A percentile compares a stretch with the other conserved stretches of the same genome.
Conservation (phyloP, 2,329 filamentous ascomycete species). For the Ophiostoma ips region DNA sequence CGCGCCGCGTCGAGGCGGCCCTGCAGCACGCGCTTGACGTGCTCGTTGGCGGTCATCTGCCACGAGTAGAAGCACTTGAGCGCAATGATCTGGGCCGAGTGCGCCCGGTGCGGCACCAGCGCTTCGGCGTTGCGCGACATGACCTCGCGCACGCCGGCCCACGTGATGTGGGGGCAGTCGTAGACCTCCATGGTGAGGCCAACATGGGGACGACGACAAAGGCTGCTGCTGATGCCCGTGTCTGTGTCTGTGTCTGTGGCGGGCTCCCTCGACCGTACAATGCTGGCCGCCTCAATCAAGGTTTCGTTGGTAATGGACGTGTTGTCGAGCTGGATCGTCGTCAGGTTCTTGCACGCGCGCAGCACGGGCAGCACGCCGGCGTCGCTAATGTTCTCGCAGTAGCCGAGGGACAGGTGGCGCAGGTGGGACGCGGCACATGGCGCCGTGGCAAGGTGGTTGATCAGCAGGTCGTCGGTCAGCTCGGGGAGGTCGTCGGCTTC, state of each 20-base stretch:
- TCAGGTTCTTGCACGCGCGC: conserved; percentile 56
- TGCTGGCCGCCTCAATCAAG: neutral
- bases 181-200: conserved; percentile 72
- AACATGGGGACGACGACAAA: conserved; percentile 29
- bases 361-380: conserved; percentile 70
- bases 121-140: conserved; percentile 72
- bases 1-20: conserved; percentile 63
- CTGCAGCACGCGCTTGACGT: conserved; percentile 69
- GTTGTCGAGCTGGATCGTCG: conserved; percentile 78
- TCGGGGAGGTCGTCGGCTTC: conserved; percentile 76
- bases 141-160: conserved; percentile 80
- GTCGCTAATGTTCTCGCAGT: conserved; percentile 78
- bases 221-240: neutral
- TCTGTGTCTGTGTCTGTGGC: too few relatives aligned
- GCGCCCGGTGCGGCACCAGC: conserved; percentile 34
- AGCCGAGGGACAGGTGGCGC: conserved; percentile 74
- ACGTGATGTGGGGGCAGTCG: conserved; percentile 84
- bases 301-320: conserved; percentile 79
- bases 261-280: neutral
- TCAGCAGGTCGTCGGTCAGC: conserved; percentile 61
- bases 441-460: conserved; percentile 58
- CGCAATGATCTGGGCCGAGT: conserved; percentile 66
- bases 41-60: conserved; percentile 89
- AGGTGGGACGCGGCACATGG: conserved; percentile 54
- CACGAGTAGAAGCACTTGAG: conserved; percentile 92